These are phyloP conservation scores for Ustulina deusta DNA, from an alignment of 2,329 filamentous ascomycete species.

Conservation along the genomic window DNA sequence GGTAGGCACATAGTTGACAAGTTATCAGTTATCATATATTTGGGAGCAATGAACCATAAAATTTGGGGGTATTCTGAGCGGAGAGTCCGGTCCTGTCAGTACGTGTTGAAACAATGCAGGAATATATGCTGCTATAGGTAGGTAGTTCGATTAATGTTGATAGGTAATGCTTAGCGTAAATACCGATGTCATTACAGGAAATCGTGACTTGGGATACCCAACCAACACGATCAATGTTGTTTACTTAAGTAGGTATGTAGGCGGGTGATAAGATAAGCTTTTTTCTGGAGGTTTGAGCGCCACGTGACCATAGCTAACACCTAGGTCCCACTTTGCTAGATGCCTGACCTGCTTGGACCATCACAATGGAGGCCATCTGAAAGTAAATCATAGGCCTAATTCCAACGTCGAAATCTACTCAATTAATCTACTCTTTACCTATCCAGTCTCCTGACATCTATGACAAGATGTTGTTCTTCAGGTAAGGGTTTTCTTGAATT, in stretches of 20 bases:
- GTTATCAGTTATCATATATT: not conserved
- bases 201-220: not conserved
- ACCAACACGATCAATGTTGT: not conserved
- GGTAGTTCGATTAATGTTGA: not conserved
- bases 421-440: not conserved
- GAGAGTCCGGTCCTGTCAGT: not conserved
- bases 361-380: conserved; percentile 1
- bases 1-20: not conserved
- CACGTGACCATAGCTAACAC: conserved; percentile 30
- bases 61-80: not conserved
- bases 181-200: not conserved
- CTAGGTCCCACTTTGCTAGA: conserved; percentile 21
- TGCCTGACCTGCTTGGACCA: conserved; percentile 15
- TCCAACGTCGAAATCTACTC: not conserved
- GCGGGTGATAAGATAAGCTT: conserved; percentile 33
- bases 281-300: not conserved
- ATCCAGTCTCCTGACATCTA: not conserved
- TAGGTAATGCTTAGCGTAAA: too few relatives aligned
- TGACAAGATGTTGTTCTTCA: conserved; percentile 43
- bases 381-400: conserved; percentile 16
- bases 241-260: not conserved
- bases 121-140: not conserved
- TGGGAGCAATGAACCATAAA: not conserved
- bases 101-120: not conserved
- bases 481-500: conserved; percentile 31